Conservation (phyloP, 805 yeast genomes). For the Candida maesae region DNA sequence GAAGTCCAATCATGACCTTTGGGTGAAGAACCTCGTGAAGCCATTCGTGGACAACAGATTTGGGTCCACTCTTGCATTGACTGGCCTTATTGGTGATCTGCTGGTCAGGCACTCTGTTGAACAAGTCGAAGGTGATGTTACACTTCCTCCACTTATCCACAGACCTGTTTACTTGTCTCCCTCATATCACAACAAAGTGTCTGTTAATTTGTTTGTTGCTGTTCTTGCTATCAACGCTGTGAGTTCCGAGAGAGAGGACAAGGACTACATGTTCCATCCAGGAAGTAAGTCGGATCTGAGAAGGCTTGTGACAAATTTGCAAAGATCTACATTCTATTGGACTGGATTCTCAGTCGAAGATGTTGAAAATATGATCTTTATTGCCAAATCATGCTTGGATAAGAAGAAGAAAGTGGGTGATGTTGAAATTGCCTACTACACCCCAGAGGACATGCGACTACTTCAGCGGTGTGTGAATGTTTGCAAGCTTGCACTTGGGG, state of each 20-base stretch:
- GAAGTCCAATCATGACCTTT: slow-evolving; percentile 41
- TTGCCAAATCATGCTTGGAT: slow-evolving; percentile 44
- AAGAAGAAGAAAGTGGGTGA: slow-evolving; percentile 31
- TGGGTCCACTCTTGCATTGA: slow-evolving; percentile 40
- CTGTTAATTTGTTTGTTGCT: slow-evolving; percentile 61
- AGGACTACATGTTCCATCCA: slow-evolving; percentile 70
- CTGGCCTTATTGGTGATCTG: slow-evolving; percentile 40
- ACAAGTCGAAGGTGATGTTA: slow-evolving; percentile 53
- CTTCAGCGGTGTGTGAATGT: slow-evolving; percentile 41
- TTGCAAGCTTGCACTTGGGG: slow-evolving; percentile 46
- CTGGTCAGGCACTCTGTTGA: slow-evolving; percentile 53
- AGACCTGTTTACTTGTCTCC: slow-evolving; percentile 57
- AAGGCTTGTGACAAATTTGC: slow-evolving; percentile 56
- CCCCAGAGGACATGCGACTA: slow-evolving; percentile 35
- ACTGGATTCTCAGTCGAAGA: slow-evolving; percentile 64
- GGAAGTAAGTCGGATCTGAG: slow-evolving; percentile 50
- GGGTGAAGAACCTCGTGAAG: slow-evolving; percentile 43
- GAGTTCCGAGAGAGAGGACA: slow-evolving; percentile 62
- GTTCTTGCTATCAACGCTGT: slow-evolving; percentile 72
- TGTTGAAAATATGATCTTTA: slow-evolving; percentile 46
- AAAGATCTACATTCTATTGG: slow-evolving; percentile 71
- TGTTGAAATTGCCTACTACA: slow-evolving; percentile 11
- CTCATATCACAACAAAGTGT: slow-evolving; percentile 55
- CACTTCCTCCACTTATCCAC: slow-evolving; percentile 56
- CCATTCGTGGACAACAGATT: slow-evolving; percentile 42